Conservation (phyloP, 495 filamentous ascomycete genomes). For the Astrocystis sublimbata region DNA sequence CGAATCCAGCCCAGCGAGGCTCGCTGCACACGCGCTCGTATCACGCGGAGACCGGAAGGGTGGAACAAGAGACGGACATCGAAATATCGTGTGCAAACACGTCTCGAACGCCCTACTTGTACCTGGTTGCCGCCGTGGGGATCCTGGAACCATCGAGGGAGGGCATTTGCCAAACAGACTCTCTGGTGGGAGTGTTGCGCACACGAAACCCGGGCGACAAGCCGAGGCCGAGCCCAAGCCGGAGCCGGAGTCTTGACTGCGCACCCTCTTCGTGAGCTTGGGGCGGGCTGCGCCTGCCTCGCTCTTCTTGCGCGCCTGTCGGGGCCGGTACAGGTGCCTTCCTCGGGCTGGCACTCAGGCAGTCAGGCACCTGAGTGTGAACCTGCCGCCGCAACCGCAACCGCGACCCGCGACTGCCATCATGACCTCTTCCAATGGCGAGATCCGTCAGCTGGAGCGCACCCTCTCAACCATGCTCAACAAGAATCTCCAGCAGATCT, state of each 20-base stretch:
- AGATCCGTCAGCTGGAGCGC: constrained; percentile 42
- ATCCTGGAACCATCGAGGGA: too few species aligned
- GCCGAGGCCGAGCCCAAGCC: too few species aligned
- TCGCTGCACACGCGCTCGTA: not conserved
- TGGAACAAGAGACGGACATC: not conserved
- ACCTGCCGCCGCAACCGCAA: not conserved
- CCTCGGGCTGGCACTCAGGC: not conserved
- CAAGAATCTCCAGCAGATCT: constrained; percentile 70
- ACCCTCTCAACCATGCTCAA: constrained; percentile 53
- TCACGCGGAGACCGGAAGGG: not conserved
- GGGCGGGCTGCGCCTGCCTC: not conserved
- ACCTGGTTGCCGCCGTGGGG: too few species aligned
- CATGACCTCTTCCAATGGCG: constrained; percentile 48
- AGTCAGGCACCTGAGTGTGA: not conserved
- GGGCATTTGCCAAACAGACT: too few species aligned
- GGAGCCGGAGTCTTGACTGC: not conserved
- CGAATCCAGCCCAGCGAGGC: not conserved
- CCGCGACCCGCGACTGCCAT: not conserved
- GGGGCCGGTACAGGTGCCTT: constrained; percentile 17
- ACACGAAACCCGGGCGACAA: too few species aligned
- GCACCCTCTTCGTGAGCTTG: constrained; percentile 12
- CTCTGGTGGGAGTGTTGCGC: too few species aligned
- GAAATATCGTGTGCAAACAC: not conserved
- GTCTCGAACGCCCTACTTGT: not conserved
- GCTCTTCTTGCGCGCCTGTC: constrained; percentile 7